Evolutionary conservation across 2,329 filamentous ascomycete species (phyloP), one percentile per base, ranked within the genome.

Genomic region (Davidsoniella eucalypti): DNA sequence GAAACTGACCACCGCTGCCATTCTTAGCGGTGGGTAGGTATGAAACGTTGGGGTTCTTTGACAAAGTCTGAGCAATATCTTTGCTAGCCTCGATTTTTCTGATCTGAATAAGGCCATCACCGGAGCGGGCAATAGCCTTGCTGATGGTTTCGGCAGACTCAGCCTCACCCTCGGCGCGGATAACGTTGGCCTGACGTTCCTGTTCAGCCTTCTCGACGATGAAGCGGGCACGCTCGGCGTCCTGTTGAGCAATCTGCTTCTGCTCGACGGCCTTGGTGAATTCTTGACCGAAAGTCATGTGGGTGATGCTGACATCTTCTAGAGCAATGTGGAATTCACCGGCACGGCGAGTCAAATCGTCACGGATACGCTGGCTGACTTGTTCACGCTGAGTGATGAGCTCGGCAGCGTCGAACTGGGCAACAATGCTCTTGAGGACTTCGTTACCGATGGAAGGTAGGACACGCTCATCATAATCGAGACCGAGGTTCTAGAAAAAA

Each of bases 161-260:
- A 58, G 90, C 90, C 69, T 98, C 92, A 64, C 92, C 92, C 76
- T 98, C 92, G 48, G 92, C 92, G 51, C 92, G 80, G 67, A 98
- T 98, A 61, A 98, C 92, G 69, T 92, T 96, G 59, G 92, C 92
- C 71, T 98, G 92, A 61, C 92, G 78, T 72, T 98, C 92, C 73
- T 98, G 92, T 76, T 98, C 92, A 54, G 92, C 92, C 66, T 87
- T 87, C 76, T 98, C 92, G 65, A 98, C 92, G 59, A 98, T 93
- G 73, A 98, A 98, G 57, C 92, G 79, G 45, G 92, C 92, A 57
- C 92, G 79, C 75, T 98, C 92, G 56, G 92, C 92, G 64, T 98
- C 92, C 69, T 98, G 92, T 71, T 98, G 92, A 51, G 92, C 92
- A 66, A 98, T 98, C 75, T 98, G 92, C 80, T 98, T 98, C 78